Evolutionary conservation across 495 filamentous ascomycete species (phyloP).

Genomic region (Podospora australis): DNA sequence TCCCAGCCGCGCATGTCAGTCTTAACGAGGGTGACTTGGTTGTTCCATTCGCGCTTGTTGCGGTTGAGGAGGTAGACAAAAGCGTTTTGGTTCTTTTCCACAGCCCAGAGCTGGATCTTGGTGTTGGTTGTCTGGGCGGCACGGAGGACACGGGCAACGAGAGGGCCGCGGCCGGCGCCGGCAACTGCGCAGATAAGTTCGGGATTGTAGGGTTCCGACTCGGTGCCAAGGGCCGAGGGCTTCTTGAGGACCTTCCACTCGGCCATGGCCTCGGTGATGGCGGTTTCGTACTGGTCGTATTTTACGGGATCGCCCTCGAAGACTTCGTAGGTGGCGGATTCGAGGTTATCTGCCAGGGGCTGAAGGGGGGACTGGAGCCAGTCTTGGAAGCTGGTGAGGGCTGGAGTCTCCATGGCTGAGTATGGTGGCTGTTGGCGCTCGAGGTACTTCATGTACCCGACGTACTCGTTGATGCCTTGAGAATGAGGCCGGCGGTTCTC

Average conservation of each 20-base stretch:
- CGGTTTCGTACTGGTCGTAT: slow-evolving; percentile 89
- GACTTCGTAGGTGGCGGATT: slow-evolving; percentile 95
- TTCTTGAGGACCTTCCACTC: slow-evolving; percentile 71
- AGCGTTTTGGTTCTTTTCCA: slow-evolving; percentile 98
- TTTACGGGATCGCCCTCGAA: slow-evolving; percentile 98
- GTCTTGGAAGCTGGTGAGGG: slow-evolving; percentile 60
- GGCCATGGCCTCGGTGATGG: slow-evolving; percentile 71
- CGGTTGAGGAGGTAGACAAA: slow-evolving; percentile 84
- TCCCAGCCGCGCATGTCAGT: slow-evolving; percentile 98
- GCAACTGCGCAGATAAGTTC: slow-evolving; percentile 85
- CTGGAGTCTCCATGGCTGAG: slow-evolving; percentile 38
- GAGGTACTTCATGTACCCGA: slow-evolving; percentile 76
- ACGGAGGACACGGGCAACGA: slow-evolving; percentile 76
- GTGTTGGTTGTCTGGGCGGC: slow-evolving; percentile 73
- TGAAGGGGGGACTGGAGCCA: slow-evolving; percentile 93
- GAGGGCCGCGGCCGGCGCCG: slow-evolving; percentile 83
- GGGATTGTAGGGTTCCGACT: slow-evolving; percentile 36
- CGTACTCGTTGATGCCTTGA: slow-evolving; percentile 45
- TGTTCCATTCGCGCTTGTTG: slow-evolving; percentile 71
- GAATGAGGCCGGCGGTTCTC: slow-evolving; percentile 23
- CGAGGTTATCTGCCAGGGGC: slow-evolving; percentile 90
- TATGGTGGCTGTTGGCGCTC: slow-evolving; percentile 71
- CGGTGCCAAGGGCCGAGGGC: slow-evolving; percentile 52
- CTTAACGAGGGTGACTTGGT: slow-evolving; percentile 75
- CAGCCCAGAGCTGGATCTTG: slow-evolving; percentile 74